Conservation (phyloP, 257 asterid species). For the Hygrophila difformis region DNA sequence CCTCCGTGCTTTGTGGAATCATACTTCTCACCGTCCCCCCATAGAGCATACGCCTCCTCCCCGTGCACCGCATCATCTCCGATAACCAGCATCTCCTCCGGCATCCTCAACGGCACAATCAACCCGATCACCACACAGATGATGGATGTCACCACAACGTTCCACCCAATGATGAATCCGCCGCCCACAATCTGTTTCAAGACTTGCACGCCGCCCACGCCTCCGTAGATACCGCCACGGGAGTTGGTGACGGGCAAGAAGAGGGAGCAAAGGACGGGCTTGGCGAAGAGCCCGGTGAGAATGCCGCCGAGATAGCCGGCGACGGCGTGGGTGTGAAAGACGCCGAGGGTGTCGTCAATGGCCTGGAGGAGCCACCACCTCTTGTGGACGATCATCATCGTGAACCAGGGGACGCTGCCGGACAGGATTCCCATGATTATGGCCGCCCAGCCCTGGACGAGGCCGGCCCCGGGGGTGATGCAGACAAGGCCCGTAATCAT, state of each 20-base stretch:
- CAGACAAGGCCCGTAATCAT: too few species aligned
- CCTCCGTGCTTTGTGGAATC: conserved; percentile 42
- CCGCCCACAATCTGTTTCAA: conserved; percentile 57
- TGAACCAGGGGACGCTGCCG: conserved; percentile 67
- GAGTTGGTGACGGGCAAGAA: conserved; percentile 56
- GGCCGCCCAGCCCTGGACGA: conserved; percentile 73
- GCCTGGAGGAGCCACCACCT: conserved; percentile 44
- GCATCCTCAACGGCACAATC: conserved; percentile 47
- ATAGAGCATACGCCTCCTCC: conserved; percentile 82
- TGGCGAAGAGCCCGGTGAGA: conserved; percentile 56
- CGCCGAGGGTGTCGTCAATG: conserved; percentile 65
- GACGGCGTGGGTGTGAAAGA: conserved; percentile 64
- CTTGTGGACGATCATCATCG: conserved; percentile 62
- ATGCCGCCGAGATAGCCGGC: conserved; percentile 57
- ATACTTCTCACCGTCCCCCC: conserved; percentile 58
- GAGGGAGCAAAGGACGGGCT: conserved; percentile 45
- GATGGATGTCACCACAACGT: conserved; percentile 43
- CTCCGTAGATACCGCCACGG: conserved; percentile 48
- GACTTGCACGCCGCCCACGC: conserved; percentile 43
- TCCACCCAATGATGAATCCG: conserved; percentile 57
- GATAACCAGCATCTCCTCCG: conserved; percentile 42
- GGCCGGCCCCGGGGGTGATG: conserved; percentile 62
- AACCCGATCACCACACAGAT: conserved; percentile 34
- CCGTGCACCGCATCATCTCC: conserved; percentile 77
- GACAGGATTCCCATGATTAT: conserved; percentile 54